These are phyloP conservation scores for Striga hermonthica DNA, from an alignment of 305 asterid species.

Conservation along the genomic window DNA sequence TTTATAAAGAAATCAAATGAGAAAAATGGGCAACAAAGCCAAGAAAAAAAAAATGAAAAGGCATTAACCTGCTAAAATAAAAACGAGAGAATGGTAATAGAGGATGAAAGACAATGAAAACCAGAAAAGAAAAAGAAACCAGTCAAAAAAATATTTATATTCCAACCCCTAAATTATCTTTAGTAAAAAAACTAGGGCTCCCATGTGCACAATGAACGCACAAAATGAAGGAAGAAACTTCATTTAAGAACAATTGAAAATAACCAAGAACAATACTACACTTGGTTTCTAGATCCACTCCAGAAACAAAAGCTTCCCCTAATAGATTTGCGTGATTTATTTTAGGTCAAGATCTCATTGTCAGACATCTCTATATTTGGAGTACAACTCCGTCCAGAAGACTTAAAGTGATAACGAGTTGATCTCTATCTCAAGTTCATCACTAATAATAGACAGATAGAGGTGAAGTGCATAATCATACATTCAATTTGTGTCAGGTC, in stretches of 20 bases:
- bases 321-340: neutral
- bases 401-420: neutral
- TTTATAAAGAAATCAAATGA: neutral
- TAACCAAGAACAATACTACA: neutral
- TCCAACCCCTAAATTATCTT: neutral
- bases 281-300: slow-evolving; percentile 5
- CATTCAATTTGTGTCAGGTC: slow-evolving; percentile 1
- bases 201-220: neutral
- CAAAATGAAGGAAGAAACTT: neutral
- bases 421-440: slow-evolving; percentile 12
- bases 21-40: neutral
- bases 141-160: neutral
- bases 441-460: neutral
- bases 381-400: slow-evolving; percentile 1
- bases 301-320: neutral
- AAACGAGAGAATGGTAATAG: too few relatives aligned
- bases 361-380: neutral
- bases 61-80: neutral
- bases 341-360: slow-evolving; percentile 21
- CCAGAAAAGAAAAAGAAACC: neutral
- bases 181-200: neutral
- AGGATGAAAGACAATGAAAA: neutral
- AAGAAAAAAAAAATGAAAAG: neutral
- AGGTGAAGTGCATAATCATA: neutral
- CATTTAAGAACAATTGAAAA: slow-evolving; percentile 5